Evolutionary conservation across 2,329 filamentous ascomycete species (phyloP), one percentile per base, ranked within the genome.

Genomic region (Coccinonectria pachysandricola): DNA sequence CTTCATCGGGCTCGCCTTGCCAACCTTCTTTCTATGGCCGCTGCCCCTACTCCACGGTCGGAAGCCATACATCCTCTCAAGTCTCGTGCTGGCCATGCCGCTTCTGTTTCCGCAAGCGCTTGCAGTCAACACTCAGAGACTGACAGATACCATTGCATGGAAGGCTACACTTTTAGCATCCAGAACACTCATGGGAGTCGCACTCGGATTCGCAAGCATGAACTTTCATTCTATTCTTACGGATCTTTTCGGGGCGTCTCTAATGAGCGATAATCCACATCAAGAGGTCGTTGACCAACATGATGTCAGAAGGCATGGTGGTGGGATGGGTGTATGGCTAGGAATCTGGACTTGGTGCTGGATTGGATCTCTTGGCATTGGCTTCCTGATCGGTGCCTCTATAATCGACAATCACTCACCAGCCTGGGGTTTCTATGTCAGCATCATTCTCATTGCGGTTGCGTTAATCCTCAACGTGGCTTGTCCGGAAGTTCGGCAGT

Each of bases 311-410:
- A 65, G 80, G 20, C 78, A 85, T 44, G 82, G 82, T 6, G 79
- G 81, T 8, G 81, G 82, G 0, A 76, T 86, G 59, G 82, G 82
- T 0, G 59, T 81, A n/a, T 87, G 81, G 82, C 62, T 85, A 7
- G 78, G 79, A 2, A 64, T 81, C 28, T 86, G 80, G 79, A 76
- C 77, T 1, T 87, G 77, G 73, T 82, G 78, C 47, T 81, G 72
- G 52, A 73, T 82, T 41, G 78, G 75, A 5, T 82, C 79, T 12
- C 62, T 86, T 12, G 71, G 74, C 1, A 47, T 84, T 19, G 81
- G 82, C 0, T 87, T 86, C 45, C 56, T 81, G 31, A 60, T 82
- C 19, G 82, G 82, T 4, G 79, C 79, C 8, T 57, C 65, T 19
- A 70, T 86, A 40, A 83, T 86, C 40, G 70, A 77, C 36, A 53